Evolutionary conservation across 140 eudicot genomes (phyloP).

Genomic region (Artemisia princeps): DNA sequence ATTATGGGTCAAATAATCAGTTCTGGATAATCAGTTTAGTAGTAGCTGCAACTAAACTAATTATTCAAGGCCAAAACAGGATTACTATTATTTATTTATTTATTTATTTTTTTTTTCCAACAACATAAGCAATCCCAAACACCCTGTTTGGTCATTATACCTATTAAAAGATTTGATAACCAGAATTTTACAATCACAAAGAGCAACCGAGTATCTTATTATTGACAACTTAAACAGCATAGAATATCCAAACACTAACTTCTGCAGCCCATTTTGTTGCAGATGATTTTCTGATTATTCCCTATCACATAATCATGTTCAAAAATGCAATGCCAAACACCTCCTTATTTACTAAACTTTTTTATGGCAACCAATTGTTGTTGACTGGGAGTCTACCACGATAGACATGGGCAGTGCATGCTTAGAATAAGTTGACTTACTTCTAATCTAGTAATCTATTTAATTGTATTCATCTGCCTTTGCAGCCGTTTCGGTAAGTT

Average conservation of each 20-base stretch:
- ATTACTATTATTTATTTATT: too few relatives aligned
- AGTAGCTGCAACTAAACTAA: background rate
- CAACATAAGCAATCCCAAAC: background rate
- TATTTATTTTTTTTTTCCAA: too few relatives aligned
- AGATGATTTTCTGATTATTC: background rate
- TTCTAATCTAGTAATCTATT: background rate
- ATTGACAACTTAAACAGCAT: background rate
- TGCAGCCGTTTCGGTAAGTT: conserved; percentile 92
- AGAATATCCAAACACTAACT: background rate
- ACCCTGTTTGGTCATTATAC: background rate
- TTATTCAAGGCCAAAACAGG: background rate
- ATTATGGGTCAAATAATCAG: background rate
- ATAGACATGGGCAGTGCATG: background rate
- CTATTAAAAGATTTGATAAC: background rate
- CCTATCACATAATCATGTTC: background rate
- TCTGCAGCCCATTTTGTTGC: background rate
- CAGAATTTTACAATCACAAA: background rate
- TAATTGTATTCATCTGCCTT: background rate
- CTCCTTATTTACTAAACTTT: background rate
- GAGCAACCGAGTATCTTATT: background rate
- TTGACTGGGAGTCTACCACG: background rate
- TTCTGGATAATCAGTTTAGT: background rate
- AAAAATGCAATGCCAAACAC: background rate
- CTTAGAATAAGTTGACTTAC: background rate
- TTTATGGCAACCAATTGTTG: background rate